Conservation (phyloP, 768 basidiomycete species). For the Hebeloma cylindrosporum region DNA sequence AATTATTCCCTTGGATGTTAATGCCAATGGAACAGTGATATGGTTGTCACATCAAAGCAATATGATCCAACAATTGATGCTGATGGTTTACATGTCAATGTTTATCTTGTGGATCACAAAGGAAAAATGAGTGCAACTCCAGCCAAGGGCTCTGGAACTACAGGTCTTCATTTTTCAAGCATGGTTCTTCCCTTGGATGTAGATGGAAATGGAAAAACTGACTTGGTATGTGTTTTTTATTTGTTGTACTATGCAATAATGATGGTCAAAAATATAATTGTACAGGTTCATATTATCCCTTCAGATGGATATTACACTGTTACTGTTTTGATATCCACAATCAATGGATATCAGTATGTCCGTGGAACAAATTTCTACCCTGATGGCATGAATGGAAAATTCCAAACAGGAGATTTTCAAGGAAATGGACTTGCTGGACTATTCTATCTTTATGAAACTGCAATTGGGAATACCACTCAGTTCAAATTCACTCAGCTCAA, state of each 20-base stretch:
- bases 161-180: neutral
- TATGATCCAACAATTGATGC: neutral
- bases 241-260: too few species aligned
- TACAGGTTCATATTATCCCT: too few species aligned
- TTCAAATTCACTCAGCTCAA: conserved; percentile 3
- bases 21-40: neutral
- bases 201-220: conserved; percentile 3
- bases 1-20: neutral
- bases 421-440: too few species aligned
- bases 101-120: neutral
- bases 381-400: too few species aligned
- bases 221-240: neutral
- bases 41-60: neutral
- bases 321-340: too few species aligned
- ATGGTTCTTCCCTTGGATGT: neutral
- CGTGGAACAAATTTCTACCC: neutral
- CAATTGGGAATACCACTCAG: neutral
- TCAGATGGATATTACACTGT: too few species aligned
- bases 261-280: too few species aligned
- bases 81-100: neutral
- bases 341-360: too few species aligned
- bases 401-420: too few species aligned
- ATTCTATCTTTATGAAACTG: neutral
- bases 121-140: neutral
- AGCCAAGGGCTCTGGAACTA: neutral